Conservation (phyloP, 2,329 filamentous ascomycete genomes). For the Capronia coronata region DNA sequence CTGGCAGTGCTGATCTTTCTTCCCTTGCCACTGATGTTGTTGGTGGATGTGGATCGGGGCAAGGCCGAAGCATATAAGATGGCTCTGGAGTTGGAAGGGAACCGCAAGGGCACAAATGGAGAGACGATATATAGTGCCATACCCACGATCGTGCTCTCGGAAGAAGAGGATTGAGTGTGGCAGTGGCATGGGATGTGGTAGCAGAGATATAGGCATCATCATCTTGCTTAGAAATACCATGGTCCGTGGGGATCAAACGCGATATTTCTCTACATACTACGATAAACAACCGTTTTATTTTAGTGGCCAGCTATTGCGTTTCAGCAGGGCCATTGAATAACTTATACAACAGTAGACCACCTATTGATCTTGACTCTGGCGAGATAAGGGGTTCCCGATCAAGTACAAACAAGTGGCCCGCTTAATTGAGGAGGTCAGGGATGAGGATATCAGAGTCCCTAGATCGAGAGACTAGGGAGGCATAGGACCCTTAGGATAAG, state of each 20-base stretch:
- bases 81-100: constrained; percentile 46
- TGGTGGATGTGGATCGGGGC: constrained; percentile 76
- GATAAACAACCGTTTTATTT: too few relatives aligned
- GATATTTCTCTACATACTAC: background rate
- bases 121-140: constrained; percentile 17
- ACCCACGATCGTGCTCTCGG: constrained; percentile 23
- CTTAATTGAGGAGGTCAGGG: background rate
- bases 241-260: background rate
- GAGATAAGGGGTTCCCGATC: background rate
- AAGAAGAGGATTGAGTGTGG: constrained; percentile 19
- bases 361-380: too few relatives aligned
- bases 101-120: constrained; percentile 7
- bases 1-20: constrained; percentile 75
- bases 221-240: background rate
- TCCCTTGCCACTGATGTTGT: constrained; percentile 75
- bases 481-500: too few relatives aligned
- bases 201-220: background rate
- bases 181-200: background rate
- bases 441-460: background rate
- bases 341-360: too few relatives aligned
- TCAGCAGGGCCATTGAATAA: background rate
- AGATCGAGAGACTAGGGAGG: background rate
- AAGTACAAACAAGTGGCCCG: background rate
- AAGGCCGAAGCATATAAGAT: constrained; percentile 62
- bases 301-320: background rate